Percentiles rank a stretch among this genome's conserved stretches.
phyloP scores from a whole-genome alignment of 2,329 filamentous ascomycete species.

The Paecilomyces sp. region DNA sequence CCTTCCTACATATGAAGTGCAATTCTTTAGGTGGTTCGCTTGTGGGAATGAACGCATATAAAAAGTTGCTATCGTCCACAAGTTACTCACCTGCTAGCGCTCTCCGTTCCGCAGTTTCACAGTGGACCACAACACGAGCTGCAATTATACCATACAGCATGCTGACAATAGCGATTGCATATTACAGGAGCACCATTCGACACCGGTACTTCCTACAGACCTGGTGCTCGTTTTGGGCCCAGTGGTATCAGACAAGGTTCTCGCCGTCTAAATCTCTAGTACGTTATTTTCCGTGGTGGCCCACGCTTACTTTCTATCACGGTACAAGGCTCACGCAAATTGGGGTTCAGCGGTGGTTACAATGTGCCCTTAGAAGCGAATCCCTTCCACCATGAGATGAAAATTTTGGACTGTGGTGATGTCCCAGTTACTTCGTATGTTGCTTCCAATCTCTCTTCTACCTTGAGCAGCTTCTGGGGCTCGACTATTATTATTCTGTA shows the following conservation, averaged over 20 bases:
- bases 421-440: conserved; percentile 76
- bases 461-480: background rate
- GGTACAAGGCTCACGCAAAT: conserved; percentile 37
- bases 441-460: background rate
- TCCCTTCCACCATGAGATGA: conserved; percentile 75
- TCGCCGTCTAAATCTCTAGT: conserved; percentile 80
- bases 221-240: conserved; percentile 76
- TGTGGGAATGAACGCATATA: background rate
- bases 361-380: conserved; percentile 75
- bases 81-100: background rate
- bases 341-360: conserved; percentile 67
- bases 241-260: conserved; percentile 82
- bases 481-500: background rate
- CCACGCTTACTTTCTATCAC: conserved; percentile 13
- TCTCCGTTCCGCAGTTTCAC: background rate
- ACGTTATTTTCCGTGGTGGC: conserved; percentile 33
- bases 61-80: background rate
- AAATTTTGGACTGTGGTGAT: conserved; percentile 74
- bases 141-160: background rate
- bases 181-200: conserved; percentile 70
- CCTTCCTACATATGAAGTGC: background rate
- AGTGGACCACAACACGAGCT: background rate
- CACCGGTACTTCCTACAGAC: conserved; percentile 77
- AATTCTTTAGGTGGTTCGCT: background rate
- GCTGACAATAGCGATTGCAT: background rate